phyloP scores from a whole-genome alignment of 305 asterid genomes.

The Fraxinus ornus region DNA sequence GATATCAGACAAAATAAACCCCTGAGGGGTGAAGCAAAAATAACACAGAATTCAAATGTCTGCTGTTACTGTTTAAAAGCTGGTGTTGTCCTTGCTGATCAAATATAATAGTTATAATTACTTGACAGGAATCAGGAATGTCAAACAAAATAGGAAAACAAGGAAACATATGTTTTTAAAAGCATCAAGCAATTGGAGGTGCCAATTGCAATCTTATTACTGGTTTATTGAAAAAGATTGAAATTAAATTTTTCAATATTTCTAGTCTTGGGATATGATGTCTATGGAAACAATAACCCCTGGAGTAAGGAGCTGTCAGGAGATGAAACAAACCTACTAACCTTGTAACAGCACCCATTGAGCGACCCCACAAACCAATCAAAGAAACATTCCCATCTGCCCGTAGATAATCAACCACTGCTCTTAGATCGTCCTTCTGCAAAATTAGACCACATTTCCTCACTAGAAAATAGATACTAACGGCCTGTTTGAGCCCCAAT shows the following conservation, averaged over 20 bases:
- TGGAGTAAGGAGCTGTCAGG: conserved; percentile 1
- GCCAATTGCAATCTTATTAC: neutral
- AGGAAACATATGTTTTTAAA: neutral
- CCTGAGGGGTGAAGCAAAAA: neutral
- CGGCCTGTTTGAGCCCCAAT: too few species aligned
- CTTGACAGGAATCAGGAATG: neutral
- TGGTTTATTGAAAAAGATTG: neutral
- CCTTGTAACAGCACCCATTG: conserved; percentile 98
- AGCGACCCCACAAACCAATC: conserved; percentile 96
- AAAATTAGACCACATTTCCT: conserved; percentile 22
- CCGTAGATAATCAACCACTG: conserved; percentile 73
- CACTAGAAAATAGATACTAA: neutral
- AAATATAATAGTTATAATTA: neutral
- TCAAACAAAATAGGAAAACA: neutral
- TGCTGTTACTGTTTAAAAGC: neutral
- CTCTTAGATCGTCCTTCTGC: conserved; percentile 87
- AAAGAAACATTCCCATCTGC: conserved; percentile 79
- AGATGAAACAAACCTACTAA: conserved; percentile 28
- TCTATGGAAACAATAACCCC: neutral
- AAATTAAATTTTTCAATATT: neutral
- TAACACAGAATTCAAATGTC: neutral
- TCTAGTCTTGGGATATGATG: neutral
- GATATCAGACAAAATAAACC: neutral
- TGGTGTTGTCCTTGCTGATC: neutral
- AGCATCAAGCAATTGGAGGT: neutral